phyloP scores from a whole-genome alignment of 2,329 filamentous ascomycete genomes.

The Ceratocystiopsis brevicomis region DNA sequence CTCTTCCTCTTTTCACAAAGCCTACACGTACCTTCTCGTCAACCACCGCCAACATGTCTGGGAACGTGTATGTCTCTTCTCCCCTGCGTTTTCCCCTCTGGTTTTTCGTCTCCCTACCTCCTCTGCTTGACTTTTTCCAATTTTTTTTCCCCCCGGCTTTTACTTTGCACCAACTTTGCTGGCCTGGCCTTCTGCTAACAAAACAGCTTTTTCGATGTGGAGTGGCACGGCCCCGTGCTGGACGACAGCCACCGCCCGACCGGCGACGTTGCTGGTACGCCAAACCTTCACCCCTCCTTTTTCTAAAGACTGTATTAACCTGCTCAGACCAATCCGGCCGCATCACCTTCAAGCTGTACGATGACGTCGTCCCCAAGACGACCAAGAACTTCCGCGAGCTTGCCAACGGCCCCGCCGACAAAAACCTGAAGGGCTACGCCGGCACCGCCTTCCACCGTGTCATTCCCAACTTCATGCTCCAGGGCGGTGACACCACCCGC shows the following conservation, averaged over 20 bases:
- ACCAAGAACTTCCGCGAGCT: constrained; percentile 68
- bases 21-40: constrained; percentile 17
- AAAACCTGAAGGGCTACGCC: constrained; percentile 46
- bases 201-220: constrained; percentile 48
- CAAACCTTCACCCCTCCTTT: neutral
- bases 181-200: too few relatives aligned
- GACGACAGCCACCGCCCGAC: constrained; percentile 39
- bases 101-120: neutral
- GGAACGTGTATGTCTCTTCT: constrained; percentile 27
- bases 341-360: constrained; percentile 69
- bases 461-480: constrained; percentile 86
- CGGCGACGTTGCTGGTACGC: constrained; percentile 34
- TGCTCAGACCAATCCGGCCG: constrained; percentile 49
- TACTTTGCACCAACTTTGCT: too few relatives aligned
- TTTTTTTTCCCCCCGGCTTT: neutral
- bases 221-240: constrained; percentile 55
- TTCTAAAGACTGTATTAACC: neutral
- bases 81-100: constrained; percentile 2
- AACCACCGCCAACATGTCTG: constrained; percentile 43
- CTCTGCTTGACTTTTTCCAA: neutral
- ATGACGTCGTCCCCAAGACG: constrained; percentile 76
- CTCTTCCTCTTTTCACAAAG: constrained; percentile 14
- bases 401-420: constrained; percentile 60
- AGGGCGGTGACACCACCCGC: constrained; percentile 88
- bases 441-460: constrained; percentile 81